A percentile compares a stretch with the other conserved stretches of the same genome.
phyloP scores from a whole-genome alignment of 1,139 yeast genomes.

The Geotrichum cucujoidarum region DNA sequence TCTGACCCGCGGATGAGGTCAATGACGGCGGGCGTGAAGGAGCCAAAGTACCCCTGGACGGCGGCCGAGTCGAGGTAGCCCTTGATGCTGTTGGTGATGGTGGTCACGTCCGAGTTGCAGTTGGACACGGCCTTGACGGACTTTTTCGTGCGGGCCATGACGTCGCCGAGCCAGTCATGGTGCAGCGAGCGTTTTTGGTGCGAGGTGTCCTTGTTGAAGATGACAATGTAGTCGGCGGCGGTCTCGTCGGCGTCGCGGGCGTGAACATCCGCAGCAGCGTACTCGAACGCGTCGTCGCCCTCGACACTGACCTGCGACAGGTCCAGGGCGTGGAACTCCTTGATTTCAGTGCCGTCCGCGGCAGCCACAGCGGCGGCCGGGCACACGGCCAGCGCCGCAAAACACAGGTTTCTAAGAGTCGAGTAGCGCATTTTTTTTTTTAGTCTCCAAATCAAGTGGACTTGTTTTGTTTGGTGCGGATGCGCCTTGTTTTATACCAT shows the following conservation, averaged over 20 bases:
- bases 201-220: conserved; percentile 9
- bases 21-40: conserved; percentile 29
- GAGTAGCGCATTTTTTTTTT: not conserved
- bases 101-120: not conserved
- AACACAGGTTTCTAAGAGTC: not conserved
- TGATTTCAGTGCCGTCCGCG: not conserved
- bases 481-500: too few species aligned
- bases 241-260: not conserved
- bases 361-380: not conserved
- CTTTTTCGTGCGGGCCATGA: conserved; percentile 1
- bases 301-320: not conserved
- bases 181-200: conserved; percentile 20
- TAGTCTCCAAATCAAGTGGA: too few species aligned
- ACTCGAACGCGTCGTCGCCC: not conserved
- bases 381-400: not conserved
- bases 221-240: conserved; percentile 12
- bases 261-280: not conserved
- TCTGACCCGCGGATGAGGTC: conserved; percentile 43
- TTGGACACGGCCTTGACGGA: conserved; percentile 10
- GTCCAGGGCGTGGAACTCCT: not conserved
- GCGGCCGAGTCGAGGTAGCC: conserved; percentile 53
- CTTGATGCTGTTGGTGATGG: conserved; percentile 45
- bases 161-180: conserved; percentile 20
- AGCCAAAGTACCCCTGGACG: conserved; percentile 30
- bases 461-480: too few species aligned